These are phyloP conservation scores for Cinnamomum micranthum DNA, from an alignment of 164 flowering plant species.

Conservation along the genomic window DNA sequence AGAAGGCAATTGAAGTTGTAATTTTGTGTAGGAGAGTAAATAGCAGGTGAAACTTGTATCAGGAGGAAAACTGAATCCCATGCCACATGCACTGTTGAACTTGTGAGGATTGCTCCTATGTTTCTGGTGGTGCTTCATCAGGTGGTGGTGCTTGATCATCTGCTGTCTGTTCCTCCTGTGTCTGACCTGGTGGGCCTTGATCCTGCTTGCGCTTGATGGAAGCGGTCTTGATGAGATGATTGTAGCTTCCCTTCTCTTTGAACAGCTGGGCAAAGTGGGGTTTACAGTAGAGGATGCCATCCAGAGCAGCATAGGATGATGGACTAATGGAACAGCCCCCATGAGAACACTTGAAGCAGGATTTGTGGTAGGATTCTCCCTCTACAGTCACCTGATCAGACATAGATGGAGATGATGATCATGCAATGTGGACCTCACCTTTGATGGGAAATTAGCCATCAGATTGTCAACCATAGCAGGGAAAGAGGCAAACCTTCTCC, in stretches of 20 bases:
- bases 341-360: slow-evolving; percentile 31
- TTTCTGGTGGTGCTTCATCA: neutral
- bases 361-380: slow-evolving; percentile 30
- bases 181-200: neutral
- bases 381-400: slow-evolving; percentile 28
- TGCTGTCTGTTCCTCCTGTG: neutral
- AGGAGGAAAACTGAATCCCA: neutral
- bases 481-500: slow-evolving; percentile 38
- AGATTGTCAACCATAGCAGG: no score
- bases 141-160: neutral
- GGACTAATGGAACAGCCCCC: slow-evolving; percentile 29
- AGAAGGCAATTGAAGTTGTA: neutral
- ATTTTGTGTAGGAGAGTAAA: neutral
- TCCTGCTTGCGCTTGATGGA: slow-evolving; percentile 17
- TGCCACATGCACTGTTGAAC: neutral
- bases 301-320: slow-evolving; percentile 29
- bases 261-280: slow-evolving; percentile 44
- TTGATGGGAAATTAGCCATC: no score
- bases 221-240: slow-evolving; percentile 23
- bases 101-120: neutral
- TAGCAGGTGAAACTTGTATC: neutral
- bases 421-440: no score
- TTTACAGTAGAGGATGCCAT: slow-evolving; percentile 41
- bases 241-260: slow-evolving; percentile 45
- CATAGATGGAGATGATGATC: no score